phyloP scores from a whole-genome alignment of 441 rosid genomes.

The Erodium moschatum region DNA sequence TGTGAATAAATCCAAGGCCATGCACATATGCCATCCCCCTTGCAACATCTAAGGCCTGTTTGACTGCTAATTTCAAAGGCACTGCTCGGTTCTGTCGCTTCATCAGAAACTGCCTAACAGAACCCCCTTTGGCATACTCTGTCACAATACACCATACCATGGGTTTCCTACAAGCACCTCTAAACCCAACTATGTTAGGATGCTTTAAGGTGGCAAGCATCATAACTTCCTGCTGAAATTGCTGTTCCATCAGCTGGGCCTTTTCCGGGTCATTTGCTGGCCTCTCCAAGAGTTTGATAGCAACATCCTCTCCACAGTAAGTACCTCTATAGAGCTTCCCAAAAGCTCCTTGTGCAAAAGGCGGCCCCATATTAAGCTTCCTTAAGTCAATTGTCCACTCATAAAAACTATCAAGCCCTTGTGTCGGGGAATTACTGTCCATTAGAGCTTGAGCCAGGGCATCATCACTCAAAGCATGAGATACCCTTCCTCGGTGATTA shows the following conservation, averaged over 20 bases:
- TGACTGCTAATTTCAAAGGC: slow-evolving; percentile 31
- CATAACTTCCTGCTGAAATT: slow-evolving; percentile 45
- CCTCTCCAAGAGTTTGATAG: slow-evolving; percentile 43
- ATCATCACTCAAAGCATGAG: slow-evolving; percentile 32
- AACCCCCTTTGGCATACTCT: slow-evolving; percentile 44
- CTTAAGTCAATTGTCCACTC: slow-evolving; percentile 45
- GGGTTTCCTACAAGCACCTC: slow-evolving; percentile 41
- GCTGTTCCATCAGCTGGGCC: slow-evolving; percentile 37
- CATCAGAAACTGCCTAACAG: slow-evolving; percentile 35
- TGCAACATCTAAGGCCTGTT: no score
- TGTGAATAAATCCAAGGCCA: no score
- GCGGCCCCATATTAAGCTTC: slow-evolving; percentile 36
- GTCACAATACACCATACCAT: slow-evolving; percentile 47
- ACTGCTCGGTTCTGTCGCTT: slow-evolving; percentile 33
- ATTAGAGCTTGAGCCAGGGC: slow-evolving; percentile 34
- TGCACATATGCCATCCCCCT: no score
- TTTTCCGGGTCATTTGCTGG: slow-evolving; percentile 31
- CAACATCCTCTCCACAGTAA: slow-evolving; percentile 42
- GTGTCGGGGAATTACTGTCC: slow-evolving; percentile 34
- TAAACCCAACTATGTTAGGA: slow-evolving; percentile 37
- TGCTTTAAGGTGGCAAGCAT: slow-evolving; percentile 41
- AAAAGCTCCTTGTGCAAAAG: slow-evolving; percentile 48
- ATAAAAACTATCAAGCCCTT: slow-evolving; percentile 30
- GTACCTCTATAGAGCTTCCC: slow-evolving; percentile 43
- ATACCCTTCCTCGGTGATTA: slow-evolving; percentile 32